These are phyloP conservation scores for Calamus simplicifolius DNA, from an alignment of 176 grass and related monocot genomes.

Conservation along the genomic window DNA sequence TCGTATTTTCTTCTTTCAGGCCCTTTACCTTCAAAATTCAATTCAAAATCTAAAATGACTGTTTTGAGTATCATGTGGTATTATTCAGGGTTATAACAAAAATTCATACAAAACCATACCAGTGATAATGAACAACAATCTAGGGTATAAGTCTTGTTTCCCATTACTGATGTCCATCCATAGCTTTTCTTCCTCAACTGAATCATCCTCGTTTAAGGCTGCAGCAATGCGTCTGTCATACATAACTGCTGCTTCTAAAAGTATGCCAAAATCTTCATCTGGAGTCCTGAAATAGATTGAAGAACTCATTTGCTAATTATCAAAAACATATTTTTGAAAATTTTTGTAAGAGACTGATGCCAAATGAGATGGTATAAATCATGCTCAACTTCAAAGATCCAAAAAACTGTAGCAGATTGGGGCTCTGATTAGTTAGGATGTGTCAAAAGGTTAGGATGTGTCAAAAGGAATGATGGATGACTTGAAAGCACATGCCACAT, in stretches of 20 bases:
- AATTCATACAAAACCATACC: conserved; percentile 37
- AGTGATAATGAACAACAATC: conserved; percentile 84
- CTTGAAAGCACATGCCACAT: too few relatives aligned
- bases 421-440: too few relatives aligned
- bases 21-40: conserved; percentile 72
- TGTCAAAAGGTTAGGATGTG: too few relatives aligned
- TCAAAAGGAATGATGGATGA: too few relatives aligned
- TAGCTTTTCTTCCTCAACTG: conserved; percentile 59
- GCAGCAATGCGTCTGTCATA: conserved; percentile 88
- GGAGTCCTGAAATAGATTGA: conserved; percentile 56
- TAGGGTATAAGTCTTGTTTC: conserved; percentile 62
- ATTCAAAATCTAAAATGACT: background rate
- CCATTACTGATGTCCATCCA: conserved; percentile 69
- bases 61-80: background rate
- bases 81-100: background rate
- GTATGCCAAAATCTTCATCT: conserved; percentile 97
- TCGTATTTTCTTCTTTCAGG: conserved; percentile 90
- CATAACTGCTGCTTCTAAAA: conserved; percentile 91
- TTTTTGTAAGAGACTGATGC: conserved; percentile 4
- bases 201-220: conserved; percentile 73
- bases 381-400: too few relatives aligned
- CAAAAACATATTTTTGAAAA: background rate
- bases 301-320: conserved; percentile 3
- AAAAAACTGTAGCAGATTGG: too few relatives aligned
- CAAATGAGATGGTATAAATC: background rate